Conservation (phyloP, 1,139 yeast species). For the Meyerozyma elateridarum region DNA sequence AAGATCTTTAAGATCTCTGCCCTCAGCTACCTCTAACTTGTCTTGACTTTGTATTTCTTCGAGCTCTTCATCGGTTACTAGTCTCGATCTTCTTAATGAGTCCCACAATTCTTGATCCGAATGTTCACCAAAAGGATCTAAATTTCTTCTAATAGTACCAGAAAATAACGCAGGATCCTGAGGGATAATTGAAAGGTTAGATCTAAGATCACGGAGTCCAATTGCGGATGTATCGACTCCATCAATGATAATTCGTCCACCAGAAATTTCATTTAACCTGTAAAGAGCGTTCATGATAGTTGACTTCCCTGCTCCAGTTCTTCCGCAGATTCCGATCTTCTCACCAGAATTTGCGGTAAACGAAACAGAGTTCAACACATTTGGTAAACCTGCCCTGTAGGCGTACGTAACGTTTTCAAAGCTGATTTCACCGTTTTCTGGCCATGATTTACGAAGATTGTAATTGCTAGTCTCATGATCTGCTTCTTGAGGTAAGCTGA, state of each 20-base stretch:
- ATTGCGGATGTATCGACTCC: constrained; percentile 13
- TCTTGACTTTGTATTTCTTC: background rate
- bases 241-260: constrained; percentile 16
- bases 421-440: constrained; percentile 13
- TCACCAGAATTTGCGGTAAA: constrained; percentile 14
- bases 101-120: constrained; percentile 50
- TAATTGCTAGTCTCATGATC: background rate
- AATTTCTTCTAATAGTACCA: constrained; percentile 13
- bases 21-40: too few relatives aligned
- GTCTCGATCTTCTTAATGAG: constrained; percentile 56
- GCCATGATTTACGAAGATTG: constrained; percentile 12
- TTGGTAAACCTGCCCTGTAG: constrained; percentile 18
- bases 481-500: constrained; percentile 15
- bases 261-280: constrained; percentile 14
- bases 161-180: constrained; percentile 15
- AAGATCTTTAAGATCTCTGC: constrained; percentile 8
- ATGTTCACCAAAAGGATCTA: constrained; percentile 55
- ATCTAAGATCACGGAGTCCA: constrained; percentile 12
- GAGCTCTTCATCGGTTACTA: constrained; percentile 32
- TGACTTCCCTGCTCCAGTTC: constrained; percentile 24
- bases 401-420: constrained; percentile 16
- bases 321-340: constrained; percentile 20
- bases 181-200: constrained; percentile 15
- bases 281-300: constrained; percentile 20
- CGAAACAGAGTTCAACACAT: constrained; percentile 15